Evolutionary conservation across 2,329 filamentous ascomycete species (phyloP), one percentile per base, ranked within the genome.

Genomic region (Epicoccum nigrum): DNA sequence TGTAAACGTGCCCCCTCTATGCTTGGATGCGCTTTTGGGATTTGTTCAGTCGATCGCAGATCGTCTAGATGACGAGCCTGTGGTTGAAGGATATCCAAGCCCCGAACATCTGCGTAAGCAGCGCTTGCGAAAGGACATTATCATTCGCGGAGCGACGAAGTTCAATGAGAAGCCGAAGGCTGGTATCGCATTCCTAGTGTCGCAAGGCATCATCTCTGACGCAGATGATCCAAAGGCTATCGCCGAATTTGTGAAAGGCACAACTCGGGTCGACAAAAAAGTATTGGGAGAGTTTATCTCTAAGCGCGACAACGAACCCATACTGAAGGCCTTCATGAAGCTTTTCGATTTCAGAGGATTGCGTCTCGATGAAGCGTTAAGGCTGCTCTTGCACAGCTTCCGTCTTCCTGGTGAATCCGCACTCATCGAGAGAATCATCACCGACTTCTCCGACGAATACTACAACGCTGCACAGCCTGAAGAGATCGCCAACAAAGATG

Each of bases 81-180:
- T 76, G 2, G 77, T 75, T 9, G 85, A 88, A 45, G 86, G 85
- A 0, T 86, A 87, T 59, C 89, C 89, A 0, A 83, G 90, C 45
- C 80, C 83, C 20, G 79, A 79, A 23, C 69, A 73, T 12, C 78
- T 99, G 32, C 84, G 85, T 48, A 84, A 89, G 67, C 87, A 92
- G 69, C 82, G 94, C 56, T 81, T 83, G 52, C 86, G 85, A 59
- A 99, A 99, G 76, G 92, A 88, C 68, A 83, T 92, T 39, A 95
- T 99, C 56, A 90, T 97, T 59, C 87, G 87, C 60, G 94, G 93
- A 39, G 86, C 91, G 4, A 85, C 83, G 54, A 96, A 94, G 68
- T 99, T 99, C 77, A 99, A 99, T 67, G 93, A 97, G 69, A 93
- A 86, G 58, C 92, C 94, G 0, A 96, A 96, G 74, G 86, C 84